Evolutionary conservation across 2,329 filamentous ascomycete genomes (phyloP).

Genomic region (Clonostachys rhizophaga): DNA sequence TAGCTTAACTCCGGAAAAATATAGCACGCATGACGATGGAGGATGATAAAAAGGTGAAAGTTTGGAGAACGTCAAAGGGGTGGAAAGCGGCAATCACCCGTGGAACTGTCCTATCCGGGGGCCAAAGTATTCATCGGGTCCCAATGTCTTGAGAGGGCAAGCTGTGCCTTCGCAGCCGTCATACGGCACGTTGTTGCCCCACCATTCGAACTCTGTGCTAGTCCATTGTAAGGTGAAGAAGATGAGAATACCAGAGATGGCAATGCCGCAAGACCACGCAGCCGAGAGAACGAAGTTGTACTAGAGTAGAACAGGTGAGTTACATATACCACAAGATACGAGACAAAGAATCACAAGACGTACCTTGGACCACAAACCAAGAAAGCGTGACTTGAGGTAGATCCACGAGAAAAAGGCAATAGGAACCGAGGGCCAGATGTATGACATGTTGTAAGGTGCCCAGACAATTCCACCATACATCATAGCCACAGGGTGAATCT

Average conservation of each 20-base stretch:
- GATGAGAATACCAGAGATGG: constrained; percentile 45
- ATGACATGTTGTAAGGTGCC: constrained; percentile 46
- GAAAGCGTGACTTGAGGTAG: constrained; percentile 41
- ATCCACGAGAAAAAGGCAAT: constrained; percentile 48
- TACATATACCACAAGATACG: not conserved
- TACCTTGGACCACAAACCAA: constrained; percentile 48
- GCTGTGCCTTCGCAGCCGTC: constrained; percentile 34
- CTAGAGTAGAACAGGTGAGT: constrained; percentile 10
- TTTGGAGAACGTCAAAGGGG: not conserved
- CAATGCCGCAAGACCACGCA: constrained; percentile 43
- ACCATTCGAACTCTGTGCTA: constrained; percentile 37
- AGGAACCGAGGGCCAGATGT: constrained; percentile 45
- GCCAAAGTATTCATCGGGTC: constrained; percentile 28
- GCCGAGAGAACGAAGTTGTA: constrained; percentile 51
- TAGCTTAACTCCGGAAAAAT: not conserved
- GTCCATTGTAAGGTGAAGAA: constrained; percentile 46
- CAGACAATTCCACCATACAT: constrained; percentile 39
- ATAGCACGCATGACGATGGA: too few species aligned
- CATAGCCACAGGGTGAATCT: constrained; percentile 42
- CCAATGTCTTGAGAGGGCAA: constrained; percentile 27
- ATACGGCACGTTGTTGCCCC: constrained; percentile 37
- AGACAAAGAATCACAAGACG: constrained; percentile 4
- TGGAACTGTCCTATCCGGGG: constrained; percentile 30
- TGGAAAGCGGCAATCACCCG: too few species aligned
- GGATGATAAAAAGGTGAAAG: not conserved